Conservation (phyloP, 371 early-diverging fungal species). For the Catenaria anguillulae region DNA sequence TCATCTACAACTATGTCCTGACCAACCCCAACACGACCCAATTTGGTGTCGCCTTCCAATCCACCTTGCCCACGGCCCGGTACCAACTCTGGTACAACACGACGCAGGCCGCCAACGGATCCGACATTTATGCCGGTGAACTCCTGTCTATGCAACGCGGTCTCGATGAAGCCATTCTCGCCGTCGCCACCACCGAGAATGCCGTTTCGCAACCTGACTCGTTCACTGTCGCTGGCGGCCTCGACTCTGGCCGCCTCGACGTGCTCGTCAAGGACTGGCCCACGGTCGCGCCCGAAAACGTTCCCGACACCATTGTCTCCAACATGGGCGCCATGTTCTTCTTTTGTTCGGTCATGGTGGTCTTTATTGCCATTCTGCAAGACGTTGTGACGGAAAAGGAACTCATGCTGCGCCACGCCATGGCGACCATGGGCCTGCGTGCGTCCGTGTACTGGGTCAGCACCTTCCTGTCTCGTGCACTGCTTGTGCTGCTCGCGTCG, state of each 20-base stretch:
- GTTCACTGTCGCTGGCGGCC: neutral
- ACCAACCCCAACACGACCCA: slow-evolving; percentile 42
- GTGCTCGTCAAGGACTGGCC: slow-evolving; percentile 52
- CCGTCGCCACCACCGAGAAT: slow-evolving; percentile 4
- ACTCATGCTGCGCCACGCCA: slow-evolving; percentile 40
- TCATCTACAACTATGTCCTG: slow-evolving; percentile 48
- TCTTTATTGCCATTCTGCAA: slow-evolving; percentile 35
- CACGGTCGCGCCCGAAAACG: slow-evolving; percentile 25
- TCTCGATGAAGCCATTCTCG: slow-evolving; percentile 45
- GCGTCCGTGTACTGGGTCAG: slow-evolving; percentile 42
- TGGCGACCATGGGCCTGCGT: slow-evolving; percentile 60
- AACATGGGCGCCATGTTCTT: neutral
- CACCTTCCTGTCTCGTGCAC: slow-evolving; percentile 34
- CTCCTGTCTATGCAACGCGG: slow-evolving; percentile 40
- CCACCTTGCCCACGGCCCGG: slow-evolving; percentile 28
- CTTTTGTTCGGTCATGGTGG: slow-evolving; percentile 13
- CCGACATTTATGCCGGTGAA: slow-evolving; percentile 41
- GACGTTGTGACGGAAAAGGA: slow-evolving; percentile 55
- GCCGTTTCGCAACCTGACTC: neutral
- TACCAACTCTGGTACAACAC: slow-evolving; percentile 59
- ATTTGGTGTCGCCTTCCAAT: slow-evolving; percentile 35
- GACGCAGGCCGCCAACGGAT: slow-evolving; percentile 29
- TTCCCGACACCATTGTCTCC: slow-evolving; percentile 37
- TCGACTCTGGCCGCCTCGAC: slow-evolving; percentile 20
- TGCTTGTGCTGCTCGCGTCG: slow-evolving; percentile 37